Evolutionary conservation across 495 filamentous ascomycete genomes (phyloP).

Genomic region (Barbatosphaeria neglecta): DNA sequence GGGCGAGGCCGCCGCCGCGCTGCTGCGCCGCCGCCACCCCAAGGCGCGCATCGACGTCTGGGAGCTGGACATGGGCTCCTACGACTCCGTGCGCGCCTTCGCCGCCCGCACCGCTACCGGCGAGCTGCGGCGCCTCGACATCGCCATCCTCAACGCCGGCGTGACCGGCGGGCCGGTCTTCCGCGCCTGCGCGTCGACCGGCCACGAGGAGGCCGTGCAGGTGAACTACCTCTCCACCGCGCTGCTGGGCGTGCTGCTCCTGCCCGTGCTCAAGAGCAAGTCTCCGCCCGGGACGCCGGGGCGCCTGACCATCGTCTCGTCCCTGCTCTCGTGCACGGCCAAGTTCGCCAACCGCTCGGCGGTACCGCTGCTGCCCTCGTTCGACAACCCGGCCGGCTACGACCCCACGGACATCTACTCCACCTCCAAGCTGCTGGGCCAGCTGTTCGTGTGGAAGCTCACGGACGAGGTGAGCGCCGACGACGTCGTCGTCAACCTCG

Average conservation of each 20-base stretch:
- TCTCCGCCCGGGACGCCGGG: constrained; percentile 13
- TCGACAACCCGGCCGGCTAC: constrained; percentile 25
- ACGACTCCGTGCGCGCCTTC: constrained; percentile 33
- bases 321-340: constrained; percentile 20
- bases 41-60: constrained; percentile 27
- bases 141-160: constrained; percentile 41
- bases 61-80: constrained; percentile 38
- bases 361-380: constrained; percentile 23
- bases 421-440: constrained; percentile 27
- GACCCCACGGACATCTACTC: constrained; percentile 20
- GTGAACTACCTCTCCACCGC: constrained; percentile 33
- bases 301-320: constrained; percentile 27
- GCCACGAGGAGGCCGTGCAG: constrained; percentile 30
- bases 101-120: constrained; percentile 22
- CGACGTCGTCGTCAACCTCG: constrained; percentile 36
- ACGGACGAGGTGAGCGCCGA: constrained; percentile 21
- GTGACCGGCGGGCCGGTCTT: constrained; percentile 19
- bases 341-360: constrained; percentile 22
- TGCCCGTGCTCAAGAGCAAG: constrained; percentile 31
- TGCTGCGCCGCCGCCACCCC: constrained; percentile 22
- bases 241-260: constrained; percentile 31
- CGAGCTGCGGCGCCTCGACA: constrained; percentile 27
- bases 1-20: constrained; percentile 30
- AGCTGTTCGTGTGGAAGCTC: constrained; percentile 29
- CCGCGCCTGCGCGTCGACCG: constrained; percentile 19